Evolutionary conservation across 1,284 basidiomycete species (phyloP), one percentile per base, ranked within the genome.

Genomic region (Puccinia novopanici): DNA sequence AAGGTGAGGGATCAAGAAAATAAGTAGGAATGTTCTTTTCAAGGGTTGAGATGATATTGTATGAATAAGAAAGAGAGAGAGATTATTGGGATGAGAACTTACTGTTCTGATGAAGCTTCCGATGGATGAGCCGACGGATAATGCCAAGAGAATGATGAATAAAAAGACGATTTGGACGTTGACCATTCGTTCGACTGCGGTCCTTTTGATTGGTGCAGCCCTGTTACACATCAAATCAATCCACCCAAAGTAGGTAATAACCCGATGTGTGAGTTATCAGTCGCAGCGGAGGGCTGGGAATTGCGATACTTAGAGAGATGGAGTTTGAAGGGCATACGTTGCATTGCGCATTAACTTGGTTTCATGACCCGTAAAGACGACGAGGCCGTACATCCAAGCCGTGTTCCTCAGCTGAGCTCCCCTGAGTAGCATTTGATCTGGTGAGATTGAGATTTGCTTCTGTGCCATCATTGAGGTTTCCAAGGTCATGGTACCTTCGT

Each of bases 341-440:
- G 89, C 89, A 83, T 90, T 99, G 80, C 94, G 90, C 94, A 99
- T 96, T 63, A 99, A 87, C 87, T 99, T 99, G 42, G 97, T 99
- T 87, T 99, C 95, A 84, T 99, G 96, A 0, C 97, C 97, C 0
- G 94, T 98, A 84, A 96, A 98, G 42, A 98, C 92, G 48, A 92
- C 92, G 2, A 99, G 85, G 24, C 96, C 96, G 86, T 97, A 99
- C 45, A 92, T 90, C 97, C 97, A 99, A 10, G 92, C 91, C 2
- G 97, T 98, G 85, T 99, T 99, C 81, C 97, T 89, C 82, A 99
- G 87, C 86, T 99, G 97, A 24, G 97, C 95, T 0, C 97, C 97
- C 74, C 97, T 91, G 54, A 99, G 88, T 17, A 99, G 88, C 83
- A 99, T 88, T 87, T 99, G 97, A 85, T 98, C 95, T 0, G 97